A percentile compares a stretch with the other conserved stretches of the same genome.
These are phyloP conservation scores for Aaosphaeria arxii DNA, from an alignment of 2,329 filamentous ascomycete species.

Conservation along the genomic window DNA sequence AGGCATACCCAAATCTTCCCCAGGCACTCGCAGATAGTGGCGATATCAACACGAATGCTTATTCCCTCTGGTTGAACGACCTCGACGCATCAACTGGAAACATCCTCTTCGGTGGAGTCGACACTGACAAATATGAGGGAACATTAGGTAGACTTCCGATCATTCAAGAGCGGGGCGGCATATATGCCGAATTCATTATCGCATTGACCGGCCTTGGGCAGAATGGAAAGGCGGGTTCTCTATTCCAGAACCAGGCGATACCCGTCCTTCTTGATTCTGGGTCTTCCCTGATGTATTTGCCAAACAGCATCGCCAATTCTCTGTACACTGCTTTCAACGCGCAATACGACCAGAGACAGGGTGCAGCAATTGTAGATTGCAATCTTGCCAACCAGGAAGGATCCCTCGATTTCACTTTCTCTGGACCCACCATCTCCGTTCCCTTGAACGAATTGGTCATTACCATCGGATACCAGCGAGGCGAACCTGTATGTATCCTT, in stretches of 20 bases:
- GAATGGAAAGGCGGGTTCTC: conserved; percentile 41
- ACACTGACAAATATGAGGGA: conserved; percentile 70
- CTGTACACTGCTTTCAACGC: conserved; percentile 43
- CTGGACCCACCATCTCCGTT: conserved; percentile 53
- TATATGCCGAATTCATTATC: conserved; percentile 55
- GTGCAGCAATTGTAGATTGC: conserved; percentile 54
- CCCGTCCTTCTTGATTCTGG: conserved; percentile 71
- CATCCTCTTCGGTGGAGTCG: conserved; percentile 78
- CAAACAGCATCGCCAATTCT: conserved; percentile 53
- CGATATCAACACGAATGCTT: conserved; percentile 61
- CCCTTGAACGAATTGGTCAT: conserved; percentile 56
- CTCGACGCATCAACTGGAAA: conserved; percentile 62
- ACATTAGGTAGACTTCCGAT: conserved; percentile 61
- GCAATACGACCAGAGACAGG: conserved; percentile 39
- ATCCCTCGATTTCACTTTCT: conserved; percentile 58
- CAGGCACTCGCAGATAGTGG: conserved; percentile 62
- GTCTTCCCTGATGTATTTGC: conserved; percentile 69
- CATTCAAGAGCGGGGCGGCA: conserved; percentile 42
- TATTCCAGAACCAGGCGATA: conserved; percentile 42
- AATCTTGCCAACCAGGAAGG: conserved; percentile 45
- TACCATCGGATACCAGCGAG: conserved; percentile 42
- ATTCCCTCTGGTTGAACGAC: conserved; percentile 65
- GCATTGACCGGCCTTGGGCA: conserved; percentile 48
- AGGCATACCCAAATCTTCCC: conserved; percentile 60
- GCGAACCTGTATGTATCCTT: conserved; percentile 45